phyloP scores from a whole-genome alignment of 129 eudicot species.

The Flaveria robusta region DNA sequence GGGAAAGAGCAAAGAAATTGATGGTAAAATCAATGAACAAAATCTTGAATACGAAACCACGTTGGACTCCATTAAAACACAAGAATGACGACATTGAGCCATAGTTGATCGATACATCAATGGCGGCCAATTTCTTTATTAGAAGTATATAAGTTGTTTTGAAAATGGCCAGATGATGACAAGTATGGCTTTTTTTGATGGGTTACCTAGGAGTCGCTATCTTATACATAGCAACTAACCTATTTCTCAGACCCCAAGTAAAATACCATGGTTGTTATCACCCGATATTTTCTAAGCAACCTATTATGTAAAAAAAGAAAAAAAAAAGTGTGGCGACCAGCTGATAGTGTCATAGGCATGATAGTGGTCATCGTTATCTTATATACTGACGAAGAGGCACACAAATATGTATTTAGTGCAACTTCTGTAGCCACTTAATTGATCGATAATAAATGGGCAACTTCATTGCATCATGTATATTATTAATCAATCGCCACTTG shows the following conservation, averaged over 20 bases:
- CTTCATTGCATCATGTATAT: neutral
- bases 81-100: constrained; percentile 10
- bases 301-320: too few relatives aligned
- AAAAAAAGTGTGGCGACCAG: neutral
- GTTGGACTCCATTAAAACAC: constrained; percentile 44
- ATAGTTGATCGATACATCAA: neutral
- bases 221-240: neutral
- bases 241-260: neutral
- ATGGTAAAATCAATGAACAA: constrained; percentile 30
- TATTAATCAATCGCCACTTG: too few relatives aligned
- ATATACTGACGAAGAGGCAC: neutral
- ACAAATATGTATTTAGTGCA: neutral
- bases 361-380: neutral
- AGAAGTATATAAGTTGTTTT: neutral
- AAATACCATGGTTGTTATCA: too few relatives aligned
- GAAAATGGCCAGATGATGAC: neutral
- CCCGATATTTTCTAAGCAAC: neutral
- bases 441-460: neutral
- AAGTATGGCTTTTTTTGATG: neutral
- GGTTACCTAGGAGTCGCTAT: too few relatives aligned
- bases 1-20: constrained; percentile 60
- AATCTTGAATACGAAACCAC: constrained; percentile 39
- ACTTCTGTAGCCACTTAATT: constrained; percentile 1
- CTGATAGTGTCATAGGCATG: neutral
- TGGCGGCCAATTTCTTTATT: neutral